phyloP scores from a whole-genome alignment of 495 filamentous ascomycete species.

The Aspergillus saccharolyticus region DNA sequence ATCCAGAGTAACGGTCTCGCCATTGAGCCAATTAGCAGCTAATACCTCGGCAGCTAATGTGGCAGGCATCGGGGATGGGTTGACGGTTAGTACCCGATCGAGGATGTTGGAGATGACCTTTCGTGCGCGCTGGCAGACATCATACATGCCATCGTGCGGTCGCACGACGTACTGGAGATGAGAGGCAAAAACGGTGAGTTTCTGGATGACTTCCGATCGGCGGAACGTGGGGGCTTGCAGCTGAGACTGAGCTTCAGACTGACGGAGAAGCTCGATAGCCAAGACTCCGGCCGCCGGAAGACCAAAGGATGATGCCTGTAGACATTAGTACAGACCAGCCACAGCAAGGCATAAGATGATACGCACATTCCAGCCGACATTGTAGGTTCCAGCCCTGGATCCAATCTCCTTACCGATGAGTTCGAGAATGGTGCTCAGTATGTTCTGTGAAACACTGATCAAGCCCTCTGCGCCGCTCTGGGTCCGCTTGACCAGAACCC shows the following conservation, averaged over 20 bases:
- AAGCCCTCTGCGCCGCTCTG: slow-evolving; percentile 10
- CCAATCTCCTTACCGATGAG: slow-evolving; percentile 1
- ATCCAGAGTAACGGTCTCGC: neutral
- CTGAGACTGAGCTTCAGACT: slow-evolving; percentile 5
- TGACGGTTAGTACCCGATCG: slow-evolving; percentile 1
- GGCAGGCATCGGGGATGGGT: neutral
- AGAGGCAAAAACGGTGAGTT: slow-evolving; percentile 47
- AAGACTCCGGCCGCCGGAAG: slow-evolving; percentile 52
- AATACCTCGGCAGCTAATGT: neutral
- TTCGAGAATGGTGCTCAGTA: slow-evolving; percentile 1
- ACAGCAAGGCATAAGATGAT: neutral
- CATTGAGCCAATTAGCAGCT: slow-evolving; percentile 2
- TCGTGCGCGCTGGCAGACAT: slow-evolving; percentile 3
- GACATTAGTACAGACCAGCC: neutral
- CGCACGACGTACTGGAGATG: slow-evolving; percentile 6
- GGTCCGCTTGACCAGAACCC: slow-evolving; percentile 30
- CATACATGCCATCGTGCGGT: slow-evolving; percentile 1
- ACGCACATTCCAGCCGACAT: slow-evolving; percentile 2
- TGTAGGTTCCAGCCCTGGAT: neutral
- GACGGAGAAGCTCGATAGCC: slow-evolving; percentile 47
- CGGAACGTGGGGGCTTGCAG: slow-evolving; percentile 24
- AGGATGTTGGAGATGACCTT: slow-evolving; percentile 8
- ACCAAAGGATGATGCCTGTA: slow-evolving; percentile 35
- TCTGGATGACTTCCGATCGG: slow-evolving; percentile 53
- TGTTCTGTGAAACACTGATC: slow-evolving; percentile 5